Base-by-base conservation (phyloP, 495 filamentous ascomycete species). In the Neurospora sp. region DNA sequence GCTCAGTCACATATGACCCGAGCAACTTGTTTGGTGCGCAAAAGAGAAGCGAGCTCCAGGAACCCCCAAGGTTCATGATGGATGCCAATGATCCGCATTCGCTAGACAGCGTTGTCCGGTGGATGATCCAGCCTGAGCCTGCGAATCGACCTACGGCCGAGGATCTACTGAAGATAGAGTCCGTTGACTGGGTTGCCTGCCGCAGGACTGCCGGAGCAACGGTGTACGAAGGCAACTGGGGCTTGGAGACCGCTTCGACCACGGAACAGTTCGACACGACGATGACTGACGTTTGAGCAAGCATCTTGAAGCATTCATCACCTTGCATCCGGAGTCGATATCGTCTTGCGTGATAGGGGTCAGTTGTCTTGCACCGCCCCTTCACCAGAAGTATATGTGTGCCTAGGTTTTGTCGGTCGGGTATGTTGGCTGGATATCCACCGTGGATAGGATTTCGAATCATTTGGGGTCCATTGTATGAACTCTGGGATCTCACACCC, bases 181-280 rank as follows among this genome's bases (percentile, higher is more conserved):
- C 92, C 23, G 86, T 96, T 35, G 86, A 85, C 73, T 99, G 96
- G 90, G 91, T 93, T 23, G 87, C 87, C 72, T 79, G 80, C 69
- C 90, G 94, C 74, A 90, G 93, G 41, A 89, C 90, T 66, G 92
- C 93, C 35, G 92, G 93, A 38, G 96, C 96, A 31, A 96, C 92
- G 11, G 90, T 98, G 70, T 98, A 90, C 75, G 96, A 99, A 83
- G 96, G 96, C 76, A 94, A 93, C 79, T 99, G 93, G 93, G 96
- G 96, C 1, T 96, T 94, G 18, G 78, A 77, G 5, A 37, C 75
- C 23, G 76, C 70, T 27, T 70, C 78, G 11, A 79, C 76, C 20
- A 69, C 75, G 20, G 74, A 75, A 46, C 70, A 78, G 20, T 76
- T 82, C 40, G 85, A 87, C 72, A 83, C 84, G 12, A 83, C 83